phyloP scores from a whole-genome alignment of 2,329 filamentous ascomycete species.

The Colletotrichum liriopes region DNA sequence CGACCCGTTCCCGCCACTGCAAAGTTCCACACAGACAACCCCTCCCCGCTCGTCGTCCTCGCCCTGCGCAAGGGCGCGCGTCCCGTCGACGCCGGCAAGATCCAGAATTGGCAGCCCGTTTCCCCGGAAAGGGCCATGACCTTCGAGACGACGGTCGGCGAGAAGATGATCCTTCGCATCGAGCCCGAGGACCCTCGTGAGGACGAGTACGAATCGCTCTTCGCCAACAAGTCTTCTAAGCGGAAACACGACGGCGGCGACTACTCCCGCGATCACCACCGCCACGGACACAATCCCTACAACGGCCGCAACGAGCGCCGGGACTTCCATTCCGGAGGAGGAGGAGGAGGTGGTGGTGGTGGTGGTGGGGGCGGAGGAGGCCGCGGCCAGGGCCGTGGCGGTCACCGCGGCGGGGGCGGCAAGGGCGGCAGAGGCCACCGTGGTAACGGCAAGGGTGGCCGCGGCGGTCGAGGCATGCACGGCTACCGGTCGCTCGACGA shows the following conservation, averaged over 20 bases:
- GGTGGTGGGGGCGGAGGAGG: constrained; percentile 53
- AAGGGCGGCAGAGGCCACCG: constrained; percentile 54
- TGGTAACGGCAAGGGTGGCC: constrained; percentile 59
- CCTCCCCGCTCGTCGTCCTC: constrained; percentile 84
- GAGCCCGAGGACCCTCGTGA: constrained; percentile 78
- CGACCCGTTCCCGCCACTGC: constrained; percentile 79
- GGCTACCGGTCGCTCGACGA: constrained; percentile 80
- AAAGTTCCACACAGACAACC: constrained; percentile 84
- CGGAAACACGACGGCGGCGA: constrained; percentile 66
- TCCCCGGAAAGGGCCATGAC: constrained; percentile 78
- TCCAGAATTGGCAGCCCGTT: constrained; percentile 87
- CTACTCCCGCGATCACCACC: constrained; percentile 47
- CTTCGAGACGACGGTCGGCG: constrained; percentile 88
- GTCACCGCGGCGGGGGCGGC: constrained; percentile 58
- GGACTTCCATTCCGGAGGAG: constrained; percentile 59
- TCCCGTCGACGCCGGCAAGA: constrained; percentile 85
- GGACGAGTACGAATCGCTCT: constrained; percentile 75
- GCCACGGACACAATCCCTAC: constrained; percentile 48
- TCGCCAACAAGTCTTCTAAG: constrained; percentile 73
- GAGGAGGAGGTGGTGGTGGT: constrained; percentile 53
- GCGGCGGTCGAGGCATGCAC: constrained; percentile 66
- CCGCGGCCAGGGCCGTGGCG: constrained; percentile 55
- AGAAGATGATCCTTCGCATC: constrained; percentile 87
- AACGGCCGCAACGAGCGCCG: constrained; percentile 59
- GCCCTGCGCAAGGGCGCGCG: constrained; percentile 83